Conservation (phyloP, 306 rosid genomes). For the Begonia masoniana region DNA sequence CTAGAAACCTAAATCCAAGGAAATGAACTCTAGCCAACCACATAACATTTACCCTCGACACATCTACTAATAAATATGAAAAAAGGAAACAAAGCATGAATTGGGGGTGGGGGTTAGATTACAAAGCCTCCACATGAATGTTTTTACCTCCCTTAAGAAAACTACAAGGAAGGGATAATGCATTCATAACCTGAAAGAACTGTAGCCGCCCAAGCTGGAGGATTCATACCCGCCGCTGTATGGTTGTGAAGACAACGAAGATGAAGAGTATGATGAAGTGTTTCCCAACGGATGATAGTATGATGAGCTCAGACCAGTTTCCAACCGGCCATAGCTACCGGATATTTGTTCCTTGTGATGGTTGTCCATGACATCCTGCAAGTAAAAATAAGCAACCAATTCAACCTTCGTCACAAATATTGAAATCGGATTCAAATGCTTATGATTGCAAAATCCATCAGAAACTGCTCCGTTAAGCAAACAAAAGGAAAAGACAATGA, state of each 20-base stretch:
- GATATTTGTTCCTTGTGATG: conserved; percentile 42
- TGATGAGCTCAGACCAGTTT: conserved; percentile 47
- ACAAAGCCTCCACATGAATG: no score
- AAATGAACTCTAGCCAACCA: no score
- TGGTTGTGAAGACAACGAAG: conserved; percentile 52
- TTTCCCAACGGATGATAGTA: conserved; percentile 38
- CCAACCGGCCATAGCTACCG: conserved; percentile 46
- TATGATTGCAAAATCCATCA: no score
- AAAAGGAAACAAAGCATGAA: no score
- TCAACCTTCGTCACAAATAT: background rate
- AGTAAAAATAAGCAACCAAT: background rate
- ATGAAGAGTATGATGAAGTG: conserved; percentile 34
- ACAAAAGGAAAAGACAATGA: no score
- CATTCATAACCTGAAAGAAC: conserved; percentile 56
- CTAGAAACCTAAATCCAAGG: no score
- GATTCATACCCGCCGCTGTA: conserved; percentile 52
- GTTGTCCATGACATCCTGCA: conserved; percentile 57
- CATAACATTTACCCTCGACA: no score
- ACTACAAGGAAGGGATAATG: background rate
- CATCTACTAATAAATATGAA: no score
- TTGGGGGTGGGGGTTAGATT: no score
- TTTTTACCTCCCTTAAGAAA: no score
- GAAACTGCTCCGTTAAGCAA: no score
- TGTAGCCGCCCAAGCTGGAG: conserved; percentile 61
- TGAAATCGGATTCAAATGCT: no score